phyloP scores from a whole-genome alignment of 2,329 filamentous ascomycete genomes.

The Cladosporium sp. region DNA sequence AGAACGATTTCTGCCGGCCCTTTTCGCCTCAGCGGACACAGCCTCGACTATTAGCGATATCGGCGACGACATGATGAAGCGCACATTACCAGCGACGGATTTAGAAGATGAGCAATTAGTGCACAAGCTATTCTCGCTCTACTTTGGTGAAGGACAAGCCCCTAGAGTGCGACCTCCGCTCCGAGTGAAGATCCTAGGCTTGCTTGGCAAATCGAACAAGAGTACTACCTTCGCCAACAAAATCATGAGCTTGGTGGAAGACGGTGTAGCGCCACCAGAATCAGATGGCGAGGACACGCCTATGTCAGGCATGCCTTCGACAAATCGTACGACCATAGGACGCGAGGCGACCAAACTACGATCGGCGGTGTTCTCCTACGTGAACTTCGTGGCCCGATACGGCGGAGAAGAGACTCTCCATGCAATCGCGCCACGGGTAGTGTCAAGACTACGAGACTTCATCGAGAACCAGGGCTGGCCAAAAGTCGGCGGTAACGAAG shows the following conservation, averaged over 20 bases:
- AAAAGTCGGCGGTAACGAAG: constrained; percentile 50
- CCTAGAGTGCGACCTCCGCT: constrained; percentile 61
- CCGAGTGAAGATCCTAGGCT: constrained; percentile 68
- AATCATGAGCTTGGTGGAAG: constrained; percentile 65
- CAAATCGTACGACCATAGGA: constrained; percentile 48
- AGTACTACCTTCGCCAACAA: constrained; percentile 66
- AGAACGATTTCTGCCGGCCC: constrained; percentile 76
- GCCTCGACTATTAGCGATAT: constrained; percentile 77
- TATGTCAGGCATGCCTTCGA: constrained; percentile 26
- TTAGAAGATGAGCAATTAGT: constrained; percentile 66
- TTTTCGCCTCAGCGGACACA: constrained; percentile 77
- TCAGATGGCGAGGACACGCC: constrained; percentile 28
- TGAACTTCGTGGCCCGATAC: constrained; percentile 80
- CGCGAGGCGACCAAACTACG: constrained; percentile 76
- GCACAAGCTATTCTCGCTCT: constrained; percentile 64
- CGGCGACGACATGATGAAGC: constrained; percentile 86
- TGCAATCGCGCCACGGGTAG: constrained; percentile 63
- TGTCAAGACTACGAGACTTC: constrained; percentile 66
- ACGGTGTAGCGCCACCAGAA: constrained; percentile 52
- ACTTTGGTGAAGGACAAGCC: constrained; percentile 53
- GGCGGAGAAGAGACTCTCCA: constrained; percentile 59
- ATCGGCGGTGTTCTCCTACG: constrained; percentile 76
- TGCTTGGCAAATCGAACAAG: constrained; percentile 71
- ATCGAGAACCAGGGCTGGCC: constrained; percentile 84
- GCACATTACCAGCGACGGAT: constrained; percentile 62